Base-by-base conservation (phyloP, 2,329 filamentous ascomycete species). In the Epichloe gansuensis region DNA sequence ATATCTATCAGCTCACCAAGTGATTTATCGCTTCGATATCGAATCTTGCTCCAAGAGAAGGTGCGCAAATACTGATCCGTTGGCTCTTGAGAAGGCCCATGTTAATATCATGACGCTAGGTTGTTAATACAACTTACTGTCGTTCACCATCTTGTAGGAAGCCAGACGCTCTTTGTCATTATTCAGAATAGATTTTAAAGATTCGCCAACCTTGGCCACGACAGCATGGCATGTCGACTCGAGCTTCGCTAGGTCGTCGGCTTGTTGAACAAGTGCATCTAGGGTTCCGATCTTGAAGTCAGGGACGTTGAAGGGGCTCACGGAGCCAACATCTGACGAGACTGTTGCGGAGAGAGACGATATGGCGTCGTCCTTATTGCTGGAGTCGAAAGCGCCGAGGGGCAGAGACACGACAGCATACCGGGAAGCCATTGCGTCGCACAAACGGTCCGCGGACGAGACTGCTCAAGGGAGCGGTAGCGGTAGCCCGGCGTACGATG, bases 241-340 rank as follows among this genome's bases (percentile, higher is more conserved):
- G 49, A 97, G 82, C 80, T 96, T 97, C 54, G 84, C 78, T 51
- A 98, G 75, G 64, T 97, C 93, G 64, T 98, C 93, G 52, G 93
- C 93, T 70, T 98, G 91, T 71, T 95, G 88, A 44, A 98, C 89
- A 53, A 98, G 77, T 40, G 87, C 89, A 71, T 98, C 93, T 39
- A 98, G 78, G 0, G 93, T 96, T 53, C 93, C 93, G 67, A 98
- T 95, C 75, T 97, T 98, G 78, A 98, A 96, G 58, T 89, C 85
- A 21, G 93, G 93, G 57, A 97, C 85, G 52, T 80, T 73, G 65
- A 97, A 96, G 2, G 83, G 82, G 49, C 82, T 73, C 45, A 89
- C 84, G 50, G 78, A 81, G 65, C 86, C 89, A 67, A 87, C 83
- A 61, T 95, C 87, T 53, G 80, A 72, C 48, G 80, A 75, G 51